These are phyloP conservation scores for Lachancea fermentati DNA, from an alignment of 805 yeast genomes.

Conservation along the genomic window DNA sequence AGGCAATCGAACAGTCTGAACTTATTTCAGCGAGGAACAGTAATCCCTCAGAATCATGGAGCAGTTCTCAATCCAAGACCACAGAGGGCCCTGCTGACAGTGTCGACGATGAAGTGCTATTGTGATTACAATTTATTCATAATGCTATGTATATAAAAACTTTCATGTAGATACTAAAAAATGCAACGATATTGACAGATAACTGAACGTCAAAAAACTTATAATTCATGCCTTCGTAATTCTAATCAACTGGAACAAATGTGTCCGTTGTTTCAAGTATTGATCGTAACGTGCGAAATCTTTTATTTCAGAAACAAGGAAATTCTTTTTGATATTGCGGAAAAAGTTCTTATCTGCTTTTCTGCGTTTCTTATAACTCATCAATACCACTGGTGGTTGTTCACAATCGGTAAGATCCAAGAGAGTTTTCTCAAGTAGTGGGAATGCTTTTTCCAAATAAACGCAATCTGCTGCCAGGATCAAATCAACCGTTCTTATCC, in stretches of 20 bases:
- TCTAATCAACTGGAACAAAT: conserved; percentile 36
- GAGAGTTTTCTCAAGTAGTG: conserved; percentile 44
- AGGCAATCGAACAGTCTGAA: conserved; percentile 62
- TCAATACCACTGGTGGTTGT: conserved; percentile 39
- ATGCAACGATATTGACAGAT: no score
- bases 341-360: conserved; percentile 37
- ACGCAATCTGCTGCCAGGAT: conserved; percentile 59
- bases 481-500: conserved; percentile 36
- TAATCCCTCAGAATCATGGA: conserved; percentile 30
- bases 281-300: conserved; percentile 33
- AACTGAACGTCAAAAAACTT: background rate
- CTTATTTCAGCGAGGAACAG: conserved; percentile 43
- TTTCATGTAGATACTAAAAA: conserved; percentile 10
- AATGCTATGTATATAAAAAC: background rate
- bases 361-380: conserved; percentile 51
- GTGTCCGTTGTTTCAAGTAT: conserved; percentile 38
- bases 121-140: no score
- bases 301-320: conserved; percentile 27
- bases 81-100: no score
- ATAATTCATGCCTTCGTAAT: background rate
- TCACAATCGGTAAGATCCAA: conserved; percentile 36
- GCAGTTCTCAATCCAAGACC: conserved; percentile 1
- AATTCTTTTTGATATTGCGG: conserved; percentile 29
- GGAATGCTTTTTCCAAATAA: conserved; percentile 49
- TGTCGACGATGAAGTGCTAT: background rate